phyloP scores from a whole-genome alignment of 495 filamentous ascomycete genomes.

The Penicillium verhagenii region DNA sequence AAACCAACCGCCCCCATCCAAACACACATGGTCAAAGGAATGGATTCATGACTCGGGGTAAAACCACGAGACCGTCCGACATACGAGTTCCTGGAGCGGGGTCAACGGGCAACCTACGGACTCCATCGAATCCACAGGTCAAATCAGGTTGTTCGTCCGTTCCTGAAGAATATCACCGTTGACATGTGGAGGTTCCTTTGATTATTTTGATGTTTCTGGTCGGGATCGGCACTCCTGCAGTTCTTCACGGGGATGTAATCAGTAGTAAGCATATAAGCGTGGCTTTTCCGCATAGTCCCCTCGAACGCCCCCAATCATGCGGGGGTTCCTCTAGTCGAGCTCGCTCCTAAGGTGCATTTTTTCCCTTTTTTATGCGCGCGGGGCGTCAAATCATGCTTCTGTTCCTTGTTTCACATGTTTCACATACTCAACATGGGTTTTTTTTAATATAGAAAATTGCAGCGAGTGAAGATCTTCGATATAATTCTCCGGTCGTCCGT shows the following conservation, averaged over 20 bases:
- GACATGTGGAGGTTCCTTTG: constrained; percentile 19
- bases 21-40: background rate
- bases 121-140: background rate
- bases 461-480: background rate
- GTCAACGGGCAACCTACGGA: background rate
- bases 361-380: background rate
- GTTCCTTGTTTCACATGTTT: background rate
- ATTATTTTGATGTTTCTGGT: too few relatives aligned
- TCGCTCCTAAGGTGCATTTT: background rate
- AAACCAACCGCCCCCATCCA: background rate
- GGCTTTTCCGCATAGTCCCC: background rate
- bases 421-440: too few relatives aligned
- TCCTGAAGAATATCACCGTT: constrained; percentile 3
- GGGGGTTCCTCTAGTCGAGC: background rate
- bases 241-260: constrained; percentile 16
- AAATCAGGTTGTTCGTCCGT: background rate
- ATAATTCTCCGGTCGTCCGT: background rate
- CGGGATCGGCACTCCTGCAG: constrained; percentile 23
- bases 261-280: too few relatives aligned
- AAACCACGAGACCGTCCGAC: background rate
- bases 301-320: constrained; percentile 1
- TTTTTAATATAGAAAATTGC: too few relatives aligned
- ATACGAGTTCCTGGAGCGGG: background rate
- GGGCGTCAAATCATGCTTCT: background rate
- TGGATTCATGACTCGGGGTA: background rate